A percentile compares a stretch with the other conserved stretches of the same genome.
Conservation (phyloP, 805 yeast species). For the Metschnikowia gelsemii region DNA sequence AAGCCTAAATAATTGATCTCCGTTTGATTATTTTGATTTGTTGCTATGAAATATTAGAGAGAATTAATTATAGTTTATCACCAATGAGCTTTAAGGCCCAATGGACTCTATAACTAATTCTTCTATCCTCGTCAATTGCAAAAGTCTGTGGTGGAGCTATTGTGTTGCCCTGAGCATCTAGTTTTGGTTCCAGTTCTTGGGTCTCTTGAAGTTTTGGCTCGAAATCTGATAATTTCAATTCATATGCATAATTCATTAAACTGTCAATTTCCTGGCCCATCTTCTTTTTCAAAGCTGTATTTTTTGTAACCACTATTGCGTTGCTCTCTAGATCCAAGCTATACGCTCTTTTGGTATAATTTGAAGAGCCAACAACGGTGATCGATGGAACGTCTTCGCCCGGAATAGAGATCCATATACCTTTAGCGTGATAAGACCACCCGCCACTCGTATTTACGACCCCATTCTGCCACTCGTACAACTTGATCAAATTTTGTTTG, state of each 20-base stretch:
- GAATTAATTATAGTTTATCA: constrained; percentile 7
- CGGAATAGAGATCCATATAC: constrained; percentile 77
- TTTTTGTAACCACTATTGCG: constrained; percentile 73
- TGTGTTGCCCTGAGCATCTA: constrained; percentile 20
- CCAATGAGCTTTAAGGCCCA: constrained; percentile 49
- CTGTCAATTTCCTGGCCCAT: constrained; percentile 67
- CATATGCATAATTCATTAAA: constrained; percentile 51
- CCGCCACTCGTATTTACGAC: constrained; percentile 77
- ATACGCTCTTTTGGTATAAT: constrained; percentile 89
- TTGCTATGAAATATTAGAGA: background rate
- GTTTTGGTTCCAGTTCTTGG: constrained; percentile 13
- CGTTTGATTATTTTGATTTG: too few species aligned
- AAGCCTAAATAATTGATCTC: background rate
- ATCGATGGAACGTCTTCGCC: constrained; percentile 59
- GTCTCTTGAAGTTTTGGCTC: constrained; percentile 29
- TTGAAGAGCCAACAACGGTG: constrained; percentile 88
- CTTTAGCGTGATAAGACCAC: constrained; percentile 98
- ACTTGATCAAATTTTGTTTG: constrained; percentile 46
- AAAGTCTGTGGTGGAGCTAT: constrained; percentile 21
- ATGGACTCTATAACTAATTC: constrained; percentile 60
- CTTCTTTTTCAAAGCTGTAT: constrained; percentile 50
- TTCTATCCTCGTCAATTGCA: constrained; percentile 55
- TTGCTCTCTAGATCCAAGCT: constrained; percentile 85
- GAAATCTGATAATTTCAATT: constrained; percentile 61
- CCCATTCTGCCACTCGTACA: constrained; percentile 88